Conservation (phyloP, 83 land plant genomes). For the Picea engelmannii region DNA sequence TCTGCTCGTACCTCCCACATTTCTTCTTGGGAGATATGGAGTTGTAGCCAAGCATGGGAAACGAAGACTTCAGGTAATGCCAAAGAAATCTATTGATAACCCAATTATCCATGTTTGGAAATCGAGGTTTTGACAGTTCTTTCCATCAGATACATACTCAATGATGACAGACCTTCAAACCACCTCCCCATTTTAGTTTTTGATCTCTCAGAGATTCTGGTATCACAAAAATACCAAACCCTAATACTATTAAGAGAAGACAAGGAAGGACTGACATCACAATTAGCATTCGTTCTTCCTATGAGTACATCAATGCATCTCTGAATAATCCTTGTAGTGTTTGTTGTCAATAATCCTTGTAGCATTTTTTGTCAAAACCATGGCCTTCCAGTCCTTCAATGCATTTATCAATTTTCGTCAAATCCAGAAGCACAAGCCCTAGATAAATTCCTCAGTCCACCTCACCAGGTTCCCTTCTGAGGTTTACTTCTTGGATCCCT, state of each 20-base stretch:
- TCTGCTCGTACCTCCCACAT: constrained; percentile 10
- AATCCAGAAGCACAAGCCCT: no score
- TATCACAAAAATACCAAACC: no score
- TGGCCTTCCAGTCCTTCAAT: constrained; percentile 56
- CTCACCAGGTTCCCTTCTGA: constrained; percentile 25
- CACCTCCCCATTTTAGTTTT: no score
- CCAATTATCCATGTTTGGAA: constrained; percentile 34
- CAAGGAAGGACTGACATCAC: no score
- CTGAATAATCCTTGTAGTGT: no score
- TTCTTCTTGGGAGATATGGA: constrained; percentile 35
- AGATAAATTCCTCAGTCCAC: constrained; percentile 36
- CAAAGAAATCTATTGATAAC: constrained; percentile 51
- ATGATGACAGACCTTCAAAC: constrained; percentile 57
- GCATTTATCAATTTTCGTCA: constrained; percentile 13
- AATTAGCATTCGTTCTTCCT: no score
- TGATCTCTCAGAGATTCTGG: no score
- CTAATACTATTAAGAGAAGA: no score
- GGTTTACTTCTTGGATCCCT: neutral
- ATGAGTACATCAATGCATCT: no score
- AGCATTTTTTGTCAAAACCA: neutral
- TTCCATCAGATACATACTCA: constrained; percentile 13
- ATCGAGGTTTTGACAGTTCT: constrained; percentile 42
- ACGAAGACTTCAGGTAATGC: constrained; percentile 42
- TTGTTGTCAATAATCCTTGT: no score
- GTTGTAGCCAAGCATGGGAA: constrained; percentile 20